These are phyloP conservation scores for Fusarium napiforme DNA, from an alignment of 2,329 filamentous ascomycete genomes.

Conservation along the genomic window DNA sequence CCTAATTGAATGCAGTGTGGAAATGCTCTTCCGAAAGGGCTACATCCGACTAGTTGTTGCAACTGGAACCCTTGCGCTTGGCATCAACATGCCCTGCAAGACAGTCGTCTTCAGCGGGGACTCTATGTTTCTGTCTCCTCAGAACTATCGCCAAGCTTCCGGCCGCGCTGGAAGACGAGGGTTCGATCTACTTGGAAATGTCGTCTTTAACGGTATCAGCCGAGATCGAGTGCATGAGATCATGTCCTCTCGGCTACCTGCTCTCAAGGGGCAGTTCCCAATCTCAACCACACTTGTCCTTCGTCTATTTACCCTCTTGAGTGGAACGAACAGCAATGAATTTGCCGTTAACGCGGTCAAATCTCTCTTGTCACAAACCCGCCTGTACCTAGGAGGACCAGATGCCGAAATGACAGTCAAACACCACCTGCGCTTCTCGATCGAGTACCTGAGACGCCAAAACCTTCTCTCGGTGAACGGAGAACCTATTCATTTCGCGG, in stretches of 20 bases:
- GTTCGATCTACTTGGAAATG: slow-evolving; percentile 83
- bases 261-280: slow-evolving; percentile 81
- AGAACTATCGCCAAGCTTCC: slow-evolving; percentile 81
- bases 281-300: slow-evolving; percentile 79
- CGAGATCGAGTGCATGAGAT: slow-evolving; percentile 72
- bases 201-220: slow-evolving; percentile 78
- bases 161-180: slow-evolving; percentile 83
- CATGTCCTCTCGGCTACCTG: slow-evolving; percentile 77
- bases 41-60: slow-evolving; percentile 78
- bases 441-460: slow-evolving; percentile 80
- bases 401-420: slow-evolving; percentile 75
- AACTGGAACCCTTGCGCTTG: slow-evolving; percentile 79
- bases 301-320: slow-evolving; percentile 72
- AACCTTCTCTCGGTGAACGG: slow-evolving; percentile 71
- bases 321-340: slow-evolving; percentile 71
- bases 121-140: slow-evolving; percentile 76
- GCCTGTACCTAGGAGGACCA: slow-evolving; percentile 76
- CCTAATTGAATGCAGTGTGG: slow-evolving; percentile 60
- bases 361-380: slow-evolving; percentile 74
- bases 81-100: slow-evolving; percentile 87
- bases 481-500: slow-evolving; percentile 76
- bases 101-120: slow-evolving; percentile 83
- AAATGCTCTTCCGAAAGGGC: slow-evolving; percentile 79
- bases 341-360: slow-evolving; percentile 72
- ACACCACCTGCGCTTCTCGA: slow-evolving; percentile 82